Conservation (phyloP, 192 early-diverging fungal species). For the Backusella liffmaniae region DNA sequence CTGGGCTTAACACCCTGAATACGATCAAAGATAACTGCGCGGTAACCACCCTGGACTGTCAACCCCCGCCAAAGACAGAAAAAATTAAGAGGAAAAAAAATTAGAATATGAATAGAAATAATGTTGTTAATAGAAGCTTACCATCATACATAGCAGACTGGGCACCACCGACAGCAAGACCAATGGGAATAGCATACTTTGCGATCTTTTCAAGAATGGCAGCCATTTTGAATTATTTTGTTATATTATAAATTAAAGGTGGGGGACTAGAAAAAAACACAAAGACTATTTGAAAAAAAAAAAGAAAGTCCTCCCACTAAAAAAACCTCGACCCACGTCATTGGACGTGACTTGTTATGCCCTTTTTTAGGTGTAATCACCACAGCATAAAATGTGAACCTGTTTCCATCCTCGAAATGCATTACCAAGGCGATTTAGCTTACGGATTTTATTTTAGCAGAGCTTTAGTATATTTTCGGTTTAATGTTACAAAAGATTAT, state of each 20-base stretch:
- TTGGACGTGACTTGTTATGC: constrained; percentile 9
- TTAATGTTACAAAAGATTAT: no score
- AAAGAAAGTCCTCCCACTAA: not conserved
- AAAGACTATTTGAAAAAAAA: not conserved
- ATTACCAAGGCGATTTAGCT: no score
- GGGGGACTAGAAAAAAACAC: constrained; percentile 3
- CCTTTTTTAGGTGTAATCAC: no score
- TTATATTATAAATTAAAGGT: not conserved
- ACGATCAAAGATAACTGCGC: constrained; percentile 97
- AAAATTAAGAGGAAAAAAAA: not conserved
- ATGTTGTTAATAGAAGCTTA: constrained; percentile 32
- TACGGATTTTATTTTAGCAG: no score
- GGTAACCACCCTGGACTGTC: constrained; percentile 91
- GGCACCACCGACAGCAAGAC: constrained; percentile 61
- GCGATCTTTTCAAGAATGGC: constrained; percentile 68
- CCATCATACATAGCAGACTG: constrained; percentile 94
- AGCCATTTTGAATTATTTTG: constrained; percentile 32
- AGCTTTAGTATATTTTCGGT: no score
- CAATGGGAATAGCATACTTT: constrained; percentile 76
- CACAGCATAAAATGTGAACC: no score
- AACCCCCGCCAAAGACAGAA: not conserved
- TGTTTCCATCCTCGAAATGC: no score
- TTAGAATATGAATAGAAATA: not conserved
- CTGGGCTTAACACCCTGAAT: constrained; percentile 82
- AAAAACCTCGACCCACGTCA: constrained; percentile 3